A percentile compares a stretch with the other conserved stretches of the same genome.
phyloP scores from a whole-genome alignment of 2,329 filamentous ascomycete genomes.

The Scedosporium apiospermum region DNA sequence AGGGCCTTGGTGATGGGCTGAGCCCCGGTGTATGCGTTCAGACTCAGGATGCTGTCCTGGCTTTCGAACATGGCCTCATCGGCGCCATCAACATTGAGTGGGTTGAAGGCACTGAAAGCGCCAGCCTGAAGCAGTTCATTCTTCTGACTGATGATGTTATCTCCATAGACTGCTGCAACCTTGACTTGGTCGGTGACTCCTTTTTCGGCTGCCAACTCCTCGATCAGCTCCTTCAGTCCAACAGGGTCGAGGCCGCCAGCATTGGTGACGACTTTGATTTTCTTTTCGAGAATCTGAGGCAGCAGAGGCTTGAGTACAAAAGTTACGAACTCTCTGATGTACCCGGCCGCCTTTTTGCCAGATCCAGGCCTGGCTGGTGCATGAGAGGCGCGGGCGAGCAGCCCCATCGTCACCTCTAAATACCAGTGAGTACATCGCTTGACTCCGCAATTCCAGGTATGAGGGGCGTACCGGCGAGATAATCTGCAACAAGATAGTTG shows the following conservation, averaged over 20 bases:
- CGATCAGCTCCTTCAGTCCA: slow-evolving; percentile 4
- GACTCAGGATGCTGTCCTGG: neutral
- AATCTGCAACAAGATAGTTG: slow-evolving; percentile 6
- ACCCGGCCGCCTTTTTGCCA: neutral
- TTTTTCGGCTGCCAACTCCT: neutral
- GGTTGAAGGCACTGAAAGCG: slow-evolving; percentile 4
- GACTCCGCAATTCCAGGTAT: neutral
- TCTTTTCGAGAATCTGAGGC: slow-evolving; percentile 1
- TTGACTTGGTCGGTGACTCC: neutral
- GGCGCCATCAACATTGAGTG: neutral
- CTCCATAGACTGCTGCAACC: slow-evolving; percentile 5
- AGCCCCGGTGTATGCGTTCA: slow-evolving; percentile 6
- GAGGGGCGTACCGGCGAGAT: neutral
- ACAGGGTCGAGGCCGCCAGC: slow-evolving; percentile 6
- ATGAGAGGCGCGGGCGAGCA: slow-evolving; percentile 3
- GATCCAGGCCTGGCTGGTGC: neutral
- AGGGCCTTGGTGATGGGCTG: slow-evolving; percentile 5
- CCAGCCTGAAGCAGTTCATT: neutral
- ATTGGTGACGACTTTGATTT: slow-evolving; percentile 6
- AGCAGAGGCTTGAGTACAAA: slow-evolving; percentile 2
- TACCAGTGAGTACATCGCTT: neutral
- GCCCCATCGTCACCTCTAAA: slow-evolving; percentile 5
- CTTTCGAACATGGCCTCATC: neutral
- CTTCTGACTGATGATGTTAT: neutral
- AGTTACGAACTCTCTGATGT: slow-evolving; percentile 5